Conservation (phyloP, 2,329 filamentous ascomycete genomes). For the Xylaria sp. region DNA sequence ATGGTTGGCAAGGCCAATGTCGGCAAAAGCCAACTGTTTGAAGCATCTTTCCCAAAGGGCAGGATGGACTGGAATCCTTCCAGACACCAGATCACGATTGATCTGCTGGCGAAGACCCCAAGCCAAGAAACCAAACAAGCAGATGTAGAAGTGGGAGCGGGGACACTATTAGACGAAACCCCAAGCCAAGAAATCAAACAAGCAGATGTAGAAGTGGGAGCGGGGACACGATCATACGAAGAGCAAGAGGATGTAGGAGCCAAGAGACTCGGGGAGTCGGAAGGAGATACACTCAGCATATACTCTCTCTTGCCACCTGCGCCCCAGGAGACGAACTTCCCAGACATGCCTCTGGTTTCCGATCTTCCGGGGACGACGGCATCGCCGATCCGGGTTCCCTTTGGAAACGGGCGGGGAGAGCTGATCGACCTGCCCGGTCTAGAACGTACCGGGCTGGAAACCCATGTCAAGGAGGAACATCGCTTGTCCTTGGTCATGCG, state of each 20-base stretch:
- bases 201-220: background rate
- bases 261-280: slow-evolving; percentile 32
- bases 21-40: slow-evolving; percentile 91
- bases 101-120: slow-evolving; percentile 32
- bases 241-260: slow-evolving; percentile 22
- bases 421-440: slow-evolving; percentile 91
- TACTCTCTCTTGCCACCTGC: slow-evolving; percentile 73
- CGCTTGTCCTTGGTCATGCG: slow-evolving; percentile 77
- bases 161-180: slow-evolving; percentile 1
- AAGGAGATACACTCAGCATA: slow-evolving; percentile 40
- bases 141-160: background rate
- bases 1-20: slow-evolving; percentile 99
- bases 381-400: slow-evolving; percentile 90
- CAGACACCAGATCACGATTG: slow-evolving; percentile 42
- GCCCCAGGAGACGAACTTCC: slow-evolving; percentile 73
- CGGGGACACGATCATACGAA: slow-evolving; percentile 1
- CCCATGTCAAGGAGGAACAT: slow-evolving; percentile 68
- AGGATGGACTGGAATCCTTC: slow-evolving; percentile 48
- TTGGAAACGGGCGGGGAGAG: slow-evolving; percentile 83
- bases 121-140: slow-evolving; percentile 1
- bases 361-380: slow-evolving; percentile 90
- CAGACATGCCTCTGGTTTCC: slow-evolving; percentile 84
- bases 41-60: slow-evolving; percentile 82
- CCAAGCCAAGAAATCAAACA: slow-evolving; percentile 2
- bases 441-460: slow-evolving; percentile 71